Base-by-base conservation (phyloP, 2,329 filamentous ascomycete genomes). In the Xylaria multiplex region DNA sequence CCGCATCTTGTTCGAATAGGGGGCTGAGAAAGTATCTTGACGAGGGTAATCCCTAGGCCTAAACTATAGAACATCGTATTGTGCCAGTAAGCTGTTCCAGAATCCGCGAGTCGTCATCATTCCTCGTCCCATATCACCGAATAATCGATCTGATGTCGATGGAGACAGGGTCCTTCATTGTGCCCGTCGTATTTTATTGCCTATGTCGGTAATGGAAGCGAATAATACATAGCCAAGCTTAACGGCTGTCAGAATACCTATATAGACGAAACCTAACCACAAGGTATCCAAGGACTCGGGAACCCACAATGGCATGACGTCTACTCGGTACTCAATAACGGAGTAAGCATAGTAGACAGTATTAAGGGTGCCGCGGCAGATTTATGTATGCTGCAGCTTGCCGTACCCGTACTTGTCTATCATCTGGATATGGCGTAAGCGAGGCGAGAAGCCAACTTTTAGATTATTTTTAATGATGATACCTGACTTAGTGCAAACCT, bases 361-460 rank as follows among this genome's bases (percentile, higher is more conserved):
- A 66, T 59, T 64, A 66, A 59, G 64, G 60, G 43, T 56, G 64
- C 64, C 55, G 65, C 60, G 60, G 65, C 60, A 64, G 46, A 46
- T 45, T 53, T 56, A 64, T 64, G 65, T 67, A 64, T 53, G 56
- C 60, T 67, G 65, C 65, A 67, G 56, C 60, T 66, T 66, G 55
- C 64, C 64, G 64, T 52, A 59, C 60, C 64, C 64, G 55, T 52
- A 56, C 49, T 66, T 63, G 59, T 56, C 49, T 46, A 49, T 59
- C 42, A 27, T 45, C 45, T 66, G 64, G 49, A 56, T 64, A 53
- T 55, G 14, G 59, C 54, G 55, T 53, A 58, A 53, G 54, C 64
- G 64, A 66, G 40, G 54, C 54, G 27, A 59, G 45, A 54, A 56
- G 27, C 16, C 49, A 19, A 35, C 43, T 37, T 40, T 27, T 50